phyloP scores from a whole-genome alignment of 1,139 yeast species.

The Trichomonascaceae sp. region DNA sequence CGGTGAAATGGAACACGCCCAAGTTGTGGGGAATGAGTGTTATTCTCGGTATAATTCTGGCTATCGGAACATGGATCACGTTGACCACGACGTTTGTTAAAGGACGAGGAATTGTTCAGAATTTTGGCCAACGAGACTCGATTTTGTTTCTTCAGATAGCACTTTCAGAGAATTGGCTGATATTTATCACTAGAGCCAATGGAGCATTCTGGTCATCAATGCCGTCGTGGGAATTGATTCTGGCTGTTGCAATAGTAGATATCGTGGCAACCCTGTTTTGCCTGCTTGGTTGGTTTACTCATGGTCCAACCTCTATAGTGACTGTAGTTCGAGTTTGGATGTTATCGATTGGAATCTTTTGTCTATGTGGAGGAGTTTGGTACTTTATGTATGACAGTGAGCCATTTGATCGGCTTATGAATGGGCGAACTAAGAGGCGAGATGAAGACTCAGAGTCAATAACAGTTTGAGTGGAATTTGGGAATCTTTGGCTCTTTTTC shows the following conservation, averaged over 20 bases:
- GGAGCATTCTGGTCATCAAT: constrained; percentile 71
- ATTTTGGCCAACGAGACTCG: constrained; percentile 67
- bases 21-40: constrained; percentile 96
- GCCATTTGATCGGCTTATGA: constrained; percentile 87
- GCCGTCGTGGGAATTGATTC: constrained; percentile 70
- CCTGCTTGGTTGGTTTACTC: constrained; percentile 67
- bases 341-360: constrained; percentile 65
- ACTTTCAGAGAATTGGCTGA: constrained; percentile 73
- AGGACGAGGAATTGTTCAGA: constrained; percentile 60
- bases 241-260: constrained; percentile 65
- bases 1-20: constrained; percentile 93
- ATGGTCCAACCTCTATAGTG: constrained; percentile 63
- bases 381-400: constrained; percentile 72
- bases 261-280: constrained; percentile 65
- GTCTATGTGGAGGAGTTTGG: constrained; percentile 65
- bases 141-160: constrained; percentile 67
- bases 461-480: too few species aligned
- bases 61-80: constrained; percentile 86
- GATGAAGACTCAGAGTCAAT: not conserved
- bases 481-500: too few species aligned
- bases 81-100: constrained; percentile 61
- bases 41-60: constrained; percentile 72
- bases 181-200: constrained; percentile 72
- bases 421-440: constrained; percentile 56
- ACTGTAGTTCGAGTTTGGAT: constrained; percentile 64